These are phyloP conservation scores for Exophiala sp. DNA, from an alignment of 2,329 filamentous ascomycete genomes.

Conservation along the genomic window DNA sequence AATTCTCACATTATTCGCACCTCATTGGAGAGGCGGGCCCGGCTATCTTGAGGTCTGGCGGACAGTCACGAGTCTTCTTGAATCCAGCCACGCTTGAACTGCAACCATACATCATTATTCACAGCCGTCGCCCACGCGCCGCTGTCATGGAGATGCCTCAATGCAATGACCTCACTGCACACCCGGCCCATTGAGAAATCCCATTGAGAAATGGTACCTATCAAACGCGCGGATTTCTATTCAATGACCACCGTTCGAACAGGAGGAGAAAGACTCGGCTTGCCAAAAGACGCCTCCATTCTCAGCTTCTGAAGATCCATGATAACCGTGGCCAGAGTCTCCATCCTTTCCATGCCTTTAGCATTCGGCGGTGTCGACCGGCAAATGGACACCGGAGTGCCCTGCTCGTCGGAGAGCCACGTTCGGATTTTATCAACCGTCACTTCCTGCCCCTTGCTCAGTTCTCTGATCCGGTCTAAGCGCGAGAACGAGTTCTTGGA, in stretches of 20 bases:
- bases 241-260: neutral
- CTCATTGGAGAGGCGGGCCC: neutral
- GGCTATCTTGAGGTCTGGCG: neutral
- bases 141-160: no score
- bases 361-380: neutral
- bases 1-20: neutral
- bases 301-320: neutral
- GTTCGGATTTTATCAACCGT: neutral
- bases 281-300: constrained; percentile 1
- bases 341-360: constrained; percentile 6
- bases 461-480: neutral
- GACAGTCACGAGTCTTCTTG: neutral
- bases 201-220: no score
- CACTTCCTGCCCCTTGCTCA: neutral
- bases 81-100: neutral
- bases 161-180: no score
- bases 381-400: constrained; percentile 4
- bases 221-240: neutral
- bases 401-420: constrained; percentile 2
- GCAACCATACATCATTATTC: neutral
- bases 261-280: neutral
- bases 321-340: constrained; percentile 2
- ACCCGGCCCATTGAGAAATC: no score
- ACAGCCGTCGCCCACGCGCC: no score
- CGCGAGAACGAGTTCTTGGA: constrained; percentile 5